Conservation (phyloP, 192 early-diverging fungal genomes). For the Phlyctochytrium arcticum region DNA sequence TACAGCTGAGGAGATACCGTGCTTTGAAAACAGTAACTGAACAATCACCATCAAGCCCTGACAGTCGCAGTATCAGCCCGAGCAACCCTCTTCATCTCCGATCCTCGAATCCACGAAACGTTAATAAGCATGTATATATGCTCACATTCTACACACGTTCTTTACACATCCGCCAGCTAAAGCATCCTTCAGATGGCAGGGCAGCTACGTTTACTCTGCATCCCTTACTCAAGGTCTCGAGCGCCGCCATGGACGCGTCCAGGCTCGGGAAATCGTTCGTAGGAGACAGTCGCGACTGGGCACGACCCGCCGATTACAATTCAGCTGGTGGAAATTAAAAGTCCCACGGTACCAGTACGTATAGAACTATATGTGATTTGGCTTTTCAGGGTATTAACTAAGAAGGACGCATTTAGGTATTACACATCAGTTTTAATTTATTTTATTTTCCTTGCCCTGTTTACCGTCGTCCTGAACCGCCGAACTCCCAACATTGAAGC, state of each 20-base stretch:
- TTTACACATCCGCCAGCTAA: no score
- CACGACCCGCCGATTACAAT: neutral
- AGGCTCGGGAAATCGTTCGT: slow-evolving; percentile 2
- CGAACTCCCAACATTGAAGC: neutral
- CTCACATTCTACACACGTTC: no score
- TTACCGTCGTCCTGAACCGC: neutral
- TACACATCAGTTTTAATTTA: slow-evolving; percentile 21
- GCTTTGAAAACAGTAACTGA: neutral
- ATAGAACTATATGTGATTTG: neutral
- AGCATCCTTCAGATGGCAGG: slow-evolving; percentile 2
- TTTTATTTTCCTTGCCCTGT: slow-evolving; percentile 10
- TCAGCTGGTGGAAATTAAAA: slow-evolving; percentile 15
- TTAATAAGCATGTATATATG: slow-evolving; percentile 2
- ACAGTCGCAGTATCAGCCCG: slow-evolving; percentile 13
- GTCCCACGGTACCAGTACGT: slow-evolving; percentile 19
- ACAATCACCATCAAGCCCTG: neutral
- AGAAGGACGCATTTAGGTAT: neutral
- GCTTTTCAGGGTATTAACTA: neutral
- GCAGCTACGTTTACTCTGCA: slow-evolving; percentile 3
- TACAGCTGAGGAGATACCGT: no score
- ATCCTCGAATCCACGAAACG: slow-evolving; percentile 16
- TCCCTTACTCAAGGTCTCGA: neutral
- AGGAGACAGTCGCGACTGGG: neutral
- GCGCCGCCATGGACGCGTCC: neutral
- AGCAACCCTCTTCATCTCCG: slow-evolving; percentile 14